Conservation (phyloP, 768 basidiomycete species). For the Podaxis sp. region DNA sequence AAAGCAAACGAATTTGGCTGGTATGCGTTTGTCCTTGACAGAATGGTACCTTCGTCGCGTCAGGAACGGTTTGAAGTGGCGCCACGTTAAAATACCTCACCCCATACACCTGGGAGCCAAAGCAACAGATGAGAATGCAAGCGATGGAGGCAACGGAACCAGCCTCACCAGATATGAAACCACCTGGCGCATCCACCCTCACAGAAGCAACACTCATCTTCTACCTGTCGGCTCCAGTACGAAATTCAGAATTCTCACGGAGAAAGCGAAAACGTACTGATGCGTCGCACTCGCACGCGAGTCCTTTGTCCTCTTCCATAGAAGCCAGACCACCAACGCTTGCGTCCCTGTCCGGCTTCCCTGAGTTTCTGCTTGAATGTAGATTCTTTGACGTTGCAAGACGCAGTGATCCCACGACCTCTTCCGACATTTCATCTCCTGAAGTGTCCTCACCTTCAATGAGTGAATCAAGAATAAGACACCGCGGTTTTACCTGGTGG, state of each 20-base stretch:
- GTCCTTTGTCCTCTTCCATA: constrained; percentile 27
- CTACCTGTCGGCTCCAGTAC: constrained; percentile 34
- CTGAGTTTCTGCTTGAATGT: background rate
- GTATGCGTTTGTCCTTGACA: constrained; percentile 51
- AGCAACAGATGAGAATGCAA: background rate
- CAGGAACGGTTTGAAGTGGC: background rate
- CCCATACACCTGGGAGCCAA: constrained; percentile 52
- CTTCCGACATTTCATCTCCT: background rate
- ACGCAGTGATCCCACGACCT: background rate
- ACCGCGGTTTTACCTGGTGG: background rate
- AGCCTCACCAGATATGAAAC: constrained; percentile 70
- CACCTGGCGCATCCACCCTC: constrained; percentile 70
- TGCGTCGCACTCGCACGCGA: constrained; percentile 72
- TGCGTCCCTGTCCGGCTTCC: background rate
- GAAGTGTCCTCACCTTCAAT: background rate
- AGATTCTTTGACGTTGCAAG: background rate
- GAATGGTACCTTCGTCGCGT: constrained; percentile 54
- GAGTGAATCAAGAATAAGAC: background rate
- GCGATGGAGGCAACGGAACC: background rate
- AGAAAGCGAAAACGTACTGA: constrained; percentile 29
- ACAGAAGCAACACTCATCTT: constrained; percentile 57
- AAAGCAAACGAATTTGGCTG: constrained; percentile 63
- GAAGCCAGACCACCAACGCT: background rate
- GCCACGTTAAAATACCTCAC: constrained; percentile 22
- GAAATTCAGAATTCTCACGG: background rate